A percentile compares a stretch with the other conserved stretches of the same genome.
Conservation (phyloP, 2,329 filamentous ascomycete species). For the Epicoccum nigrum region DNA sequence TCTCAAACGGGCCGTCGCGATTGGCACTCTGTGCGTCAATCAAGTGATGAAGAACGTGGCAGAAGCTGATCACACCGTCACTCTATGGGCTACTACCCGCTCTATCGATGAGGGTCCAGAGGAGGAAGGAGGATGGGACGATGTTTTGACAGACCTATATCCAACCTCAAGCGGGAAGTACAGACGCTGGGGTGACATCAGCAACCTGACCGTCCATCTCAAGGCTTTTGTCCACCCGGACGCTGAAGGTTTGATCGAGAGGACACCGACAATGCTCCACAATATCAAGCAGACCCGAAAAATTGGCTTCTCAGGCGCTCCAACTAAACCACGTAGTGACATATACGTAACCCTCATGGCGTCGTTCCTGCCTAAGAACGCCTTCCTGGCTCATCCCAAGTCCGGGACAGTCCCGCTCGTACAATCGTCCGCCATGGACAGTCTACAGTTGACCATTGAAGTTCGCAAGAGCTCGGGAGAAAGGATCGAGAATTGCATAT, state of each 20-base stretch:
- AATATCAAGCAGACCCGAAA: constrained; percentile 81
- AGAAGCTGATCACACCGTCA: constrained; percentile 76
- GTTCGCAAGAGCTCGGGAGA: constrained; percentile 80
- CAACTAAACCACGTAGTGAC: constrained; percentile 85
- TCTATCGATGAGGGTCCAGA: constrained; percentile 48
- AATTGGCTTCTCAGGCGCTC: constrained; percentile 92
- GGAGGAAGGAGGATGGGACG: constrained; percentile 71
- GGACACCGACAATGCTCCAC: constrained; percentile 85
- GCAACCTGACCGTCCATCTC: constrained; percentile 79
- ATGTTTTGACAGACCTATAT: constrained; percentile 68
- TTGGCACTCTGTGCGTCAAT: constrained; percentile 79
- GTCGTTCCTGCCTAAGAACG: constrained; percentile 74
- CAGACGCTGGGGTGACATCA: constrained; percentile 73
- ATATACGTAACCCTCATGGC: constrained; percentile 90
- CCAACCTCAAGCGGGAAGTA: constrained; percentile 76
- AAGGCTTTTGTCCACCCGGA: constrained; percentile 79
- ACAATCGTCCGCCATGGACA: constrained; percentile 68
- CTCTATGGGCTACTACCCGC: constrained; percentile 72
- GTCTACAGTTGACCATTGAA: constrained; percentile 87
- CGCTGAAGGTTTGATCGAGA: constrained; percentile 79
- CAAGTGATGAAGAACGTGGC: constrained; percentile 72
- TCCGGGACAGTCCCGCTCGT: constrained; percentile 79
- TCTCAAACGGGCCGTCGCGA: constrained; percentile 72
- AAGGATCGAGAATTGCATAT: constrained; percentile 86
- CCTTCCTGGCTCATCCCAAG: constrained; percentile 70